These are phyloP conservation scores for Plasmodium knowlesi DNA, from an alignment of 169 alveolate species.

Conservation along the genomic window DNA sequence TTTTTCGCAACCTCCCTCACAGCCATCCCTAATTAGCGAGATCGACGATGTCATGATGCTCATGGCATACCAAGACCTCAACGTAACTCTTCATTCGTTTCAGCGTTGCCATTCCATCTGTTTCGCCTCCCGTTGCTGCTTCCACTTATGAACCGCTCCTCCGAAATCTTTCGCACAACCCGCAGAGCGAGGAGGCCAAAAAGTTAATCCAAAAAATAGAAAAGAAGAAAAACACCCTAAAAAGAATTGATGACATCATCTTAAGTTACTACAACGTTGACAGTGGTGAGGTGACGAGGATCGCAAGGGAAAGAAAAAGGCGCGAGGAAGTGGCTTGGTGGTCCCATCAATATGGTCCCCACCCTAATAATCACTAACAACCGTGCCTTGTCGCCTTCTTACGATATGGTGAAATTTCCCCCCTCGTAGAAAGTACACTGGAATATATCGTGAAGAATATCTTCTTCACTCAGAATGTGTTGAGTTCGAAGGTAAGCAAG, in stretches of 20 bases:
- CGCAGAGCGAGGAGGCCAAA: conserved; percentile 79
- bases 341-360: not conserved
- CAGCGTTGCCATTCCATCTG: not conserved
- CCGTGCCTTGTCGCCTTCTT: not conserved
- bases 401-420: not conserved
- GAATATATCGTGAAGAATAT: conserved; percentile 74
- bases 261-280: conserved; percentile 79
- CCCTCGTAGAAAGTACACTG: conserved; percentile 48
- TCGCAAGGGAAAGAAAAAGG: not conserved
- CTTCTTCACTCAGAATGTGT: conserved; percentile 44
- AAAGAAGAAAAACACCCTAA: conserved; percentile 76
- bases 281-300: conserved; percentile 9
- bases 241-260: conserved; percentile 78
- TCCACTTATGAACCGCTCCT: not conserved
- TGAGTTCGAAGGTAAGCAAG: conserved; percentile 54
- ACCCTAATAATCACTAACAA: not conserved
- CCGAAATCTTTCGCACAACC: not conserved
- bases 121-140: not conserved
- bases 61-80: conserved; percentile 70
- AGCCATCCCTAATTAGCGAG: conserved; percentile 74
- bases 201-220: conserved; percentile 75
- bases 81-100: conserved; percentile 15
- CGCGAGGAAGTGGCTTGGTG: not conserved
- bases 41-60: conserved; percentile 75
- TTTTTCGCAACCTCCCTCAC: not conserved